A percentile compares a stretch with the other conserved stretches of the same genome.
phyloP scores from a whole-genome alignment of 75 land plant genomes.

The Sequoia sempervirens region DNA sequence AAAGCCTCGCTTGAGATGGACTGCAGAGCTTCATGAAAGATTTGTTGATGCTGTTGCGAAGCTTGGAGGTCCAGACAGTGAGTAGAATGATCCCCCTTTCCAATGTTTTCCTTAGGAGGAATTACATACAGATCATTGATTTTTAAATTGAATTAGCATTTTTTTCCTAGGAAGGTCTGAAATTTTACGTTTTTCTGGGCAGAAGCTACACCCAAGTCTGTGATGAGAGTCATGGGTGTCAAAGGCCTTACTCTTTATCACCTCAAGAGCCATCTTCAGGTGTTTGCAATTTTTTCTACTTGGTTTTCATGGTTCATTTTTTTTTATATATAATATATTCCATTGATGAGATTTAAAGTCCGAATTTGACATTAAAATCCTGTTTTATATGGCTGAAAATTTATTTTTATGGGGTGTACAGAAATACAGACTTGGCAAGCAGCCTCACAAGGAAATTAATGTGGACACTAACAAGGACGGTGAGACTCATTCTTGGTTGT shows the following conservation, averaged over 20 bases:
- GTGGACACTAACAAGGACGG: slow-evolving; percentile 38
- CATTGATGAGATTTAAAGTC: background rate
- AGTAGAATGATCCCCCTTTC: slow-evolving; percentile 14
- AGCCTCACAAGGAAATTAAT: slow-evolving; percentile 25
- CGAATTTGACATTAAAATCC: background rate
- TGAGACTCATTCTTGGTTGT: slow-evolving; percentile 13
- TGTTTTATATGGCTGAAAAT: background rate
- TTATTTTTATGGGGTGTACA: slow-evolving; percentile 19
- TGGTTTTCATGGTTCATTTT: background rate
- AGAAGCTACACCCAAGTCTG: slow-evolving; percentile 90
- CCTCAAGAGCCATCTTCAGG: slow-evolving; percentile 94
- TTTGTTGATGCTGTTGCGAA: slow-evolving; percentile 77
- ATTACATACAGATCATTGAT: background rate
- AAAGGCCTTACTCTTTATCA: slow-evolving; percentile 91
- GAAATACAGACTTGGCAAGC: slow-evolving; percentile 69
- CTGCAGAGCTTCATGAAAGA: slow-evolving; percentile 72
- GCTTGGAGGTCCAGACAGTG: slow-evolving; percentile 79
- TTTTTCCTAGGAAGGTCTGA: background rate
- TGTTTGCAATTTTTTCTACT: slow-evolving; percentile 9
- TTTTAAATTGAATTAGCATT: slow-evolving; percentile 1
- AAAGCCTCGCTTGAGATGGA: slow-evolving; percentile 66
- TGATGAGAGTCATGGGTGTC: slow-evolving; percentile 83
- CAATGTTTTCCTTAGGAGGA: background rate
- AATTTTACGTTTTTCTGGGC: slow-evolving; percentile 11
- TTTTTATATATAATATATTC: background rate